These are phyloP conservation scores for Aureobasidium sp. DNA, from an alignment of 2,329 filamentous ascomycete species.

Conservation along the genomic window DNA sequence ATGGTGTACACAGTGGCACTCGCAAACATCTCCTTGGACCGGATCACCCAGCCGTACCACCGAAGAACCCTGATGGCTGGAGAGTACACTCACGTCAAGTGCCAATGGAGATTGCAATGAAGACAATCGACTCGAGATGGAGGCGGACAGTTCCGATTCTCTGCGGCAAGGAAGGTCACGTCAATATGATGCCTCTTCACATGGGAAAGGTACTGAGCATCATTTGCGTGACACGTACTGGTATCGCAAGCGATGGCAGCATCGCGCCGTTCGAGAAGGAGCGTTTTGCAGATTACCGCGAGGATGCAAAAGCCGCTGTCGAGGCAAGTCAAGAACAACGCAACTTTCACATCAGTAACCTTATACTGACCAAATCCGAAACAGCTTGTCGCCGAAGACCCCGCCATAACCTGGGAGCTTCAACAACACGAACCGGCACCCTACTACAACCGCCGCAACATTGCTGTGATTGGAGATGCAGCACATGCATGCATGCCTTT, in stretches of 20 bases:
- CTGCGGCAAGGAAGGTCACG: conserved; percentile 24
- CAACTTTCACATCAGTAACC: not conserved
- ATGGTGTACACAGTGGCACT: conserved; percentile 45
- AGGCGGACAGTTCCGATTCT: conserved; percentile 24
- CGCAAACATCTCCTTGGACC: conserved; percentile 34
- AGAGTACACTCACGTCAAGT: conserved; percentile 26
- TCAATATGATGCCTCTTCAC: conserved; percentile 27
- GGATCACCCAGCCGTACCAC: conserved; percentile 24
- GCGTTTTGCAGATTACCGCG: conserved; percentile 11
- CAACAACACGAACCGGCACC: conserved; percentile 28
- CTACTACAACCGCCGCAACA: conserved; percentile 22
- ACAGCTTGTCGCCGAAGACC: conserved; percentile 21
- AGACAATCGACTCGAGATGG: conserved; percentile 25
- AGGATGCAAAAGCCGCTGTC: conserved; percentile 11
- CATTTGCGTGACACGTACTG: conserved; percentile 11
- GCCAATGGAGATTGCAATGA: conserved; percentile 21
- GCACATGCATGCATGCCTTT: conserved; percentile 30
- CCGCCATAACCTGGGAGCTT: conserved; percentile 23
- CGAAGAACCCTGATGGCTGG: conserved; percentile 26
- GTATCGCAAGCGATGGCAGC: conserved; percentile 9
- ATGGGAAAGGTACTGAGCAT: conserved; percentile 18
- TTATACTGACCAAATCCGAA: not conserved
- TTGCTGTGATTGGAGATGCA: conserved; percentile 31
- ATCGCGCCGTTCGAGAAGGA: conserved; percentile 4
- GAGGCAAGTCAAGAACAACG: not conserved